Base-by-base conservation (phyloP, 108 stramenopile species). In the Aureococcus anophagefferens region DNA sequence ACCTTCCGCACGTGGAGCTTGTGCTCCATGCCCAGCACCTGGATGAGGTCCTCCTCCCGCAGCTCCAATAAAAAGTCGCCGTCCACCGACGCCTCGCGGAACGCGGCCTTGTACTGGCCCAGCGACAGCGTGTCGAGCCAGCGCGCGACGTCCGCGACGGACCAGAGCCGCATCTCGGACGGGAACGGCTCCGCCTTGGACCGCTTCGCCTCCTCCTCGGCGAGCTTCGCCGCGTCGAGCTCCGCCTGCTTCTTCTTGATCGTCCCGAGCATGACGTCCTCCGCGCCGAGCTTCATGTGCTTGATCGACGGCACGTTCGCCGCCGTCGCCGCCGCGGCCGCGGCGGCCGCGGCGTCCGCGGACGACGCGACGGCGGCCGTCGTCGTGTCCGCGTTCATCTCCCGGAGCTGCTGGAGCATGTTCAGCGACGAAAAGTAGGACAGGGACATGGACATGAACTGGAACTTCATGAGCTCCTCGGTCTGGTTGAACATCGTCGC, bases 371-470 rank as follows among this genome's bases (percentile, higher is more conserved):
- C 67, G 9, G 86, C 86, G 16, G 79, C 74, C 11, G 68, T 79
- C 18, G 86, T 86, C 5, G 86, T 85, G 78, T 86, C 86, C 34
- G 83, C 78, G 63, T 87, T 84, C 45, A 85, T 85, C 46, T 83
- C 84, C 28, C 84, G 62, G 78, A 85, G 73, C 35, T 78, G 74
- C 75, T 81, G 75, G 71, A 84, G 76, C 84, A 85, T 85, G 72
- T 82, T 85, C 21, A 85, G 66, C 45, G 72, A 77, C 46, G 72
- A 74, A 74, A 85, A 85, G 74, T 85, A 85, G 72, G 78, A 80
- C 37, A 85, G 65, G 59, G 73, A 75, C 84, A 85, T 85, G 46
- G 65, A 70, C 84, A 85, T 85, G 77, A 85, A 82, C 79, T 85
- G 84, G 65, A 85, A 85, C 77, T 82, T 85, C 79, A 85, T 80